phyloP scores from a whole-genome alignment of 106 monocot species.

The Ottelia alismoides region DNA sequence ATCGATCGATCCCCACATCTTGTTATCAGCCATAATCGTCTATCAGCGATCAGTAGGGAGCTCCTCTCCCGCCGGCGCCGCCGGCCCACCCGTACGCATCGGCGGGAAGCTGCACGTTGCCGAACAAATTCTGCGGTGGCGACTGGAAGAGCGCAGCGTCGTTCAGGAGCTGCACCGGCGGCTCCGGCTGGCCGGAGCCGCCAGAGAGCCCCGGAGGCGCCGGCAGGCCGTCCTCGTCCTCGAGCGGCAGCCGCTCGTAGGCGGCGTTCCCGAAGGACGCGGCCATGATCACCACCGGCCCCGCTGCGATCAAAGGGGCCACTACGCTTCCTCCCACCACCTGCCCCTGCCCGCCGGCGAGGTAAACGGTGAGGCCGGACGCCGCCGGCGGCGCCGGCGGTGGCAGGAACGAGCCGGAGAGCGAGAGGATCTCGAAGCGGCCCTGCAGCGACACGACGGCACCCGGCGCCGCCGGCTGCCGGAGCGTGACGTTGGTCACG shows the following conservation, averaged over 20 bases:
- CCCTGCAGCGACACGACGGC: conserved; percentile 51
- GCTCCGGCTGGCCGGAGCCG: neutral
- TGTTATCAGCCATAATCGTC: too few relatives aligned
- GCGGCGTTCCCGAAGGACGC: conserved; percentile 43
- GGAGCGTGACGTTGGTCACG: conserved; percentile 50
- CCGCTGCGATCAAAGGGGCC: conserved; percentile 25
- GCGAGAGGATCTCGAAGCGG: conserved; percentile 52
- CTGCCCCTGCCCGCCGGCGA: conserved; percentile 56
- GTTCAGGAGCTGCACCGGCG: conserved; percentile 8
- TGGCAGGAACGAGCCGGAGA: conserved; percentile 46
- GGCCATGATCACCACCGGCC: conserved; percentile 56
- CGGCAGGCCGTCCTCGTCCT: conserved; percentile 20
- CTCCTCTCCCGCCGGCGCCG: conserved; percentile 19
- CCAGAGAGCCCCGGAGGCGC: conserved; percentile 1
- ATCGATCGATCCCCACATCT: too few relatives aligned
- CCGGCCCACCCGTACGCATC: conserved; percentile 45
- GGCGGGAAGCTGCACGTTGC: conserved; percentile 28
- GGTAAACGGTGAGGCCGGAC: conserved; percentile 39
- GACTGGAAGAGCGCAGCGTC: conserved; percentile 22
- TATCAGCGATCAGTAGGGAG: conserved; percentile 16
- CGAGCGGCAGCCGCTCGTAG: conserved; percentile 31
- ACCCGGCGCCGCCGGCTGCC: conserved; percentile 36
- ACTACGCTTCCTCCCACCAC: conserved; percentile 55
- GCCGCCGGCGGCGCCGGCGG: conserved; percentile 43
- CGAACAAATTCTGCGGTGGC: conserved; percentile 38